A percentile compares a stretch with the other conserved stretches of the same genome.
These are phyloP conservation scores for Codiaeum variegatum DNA, from an alignment of 441 rosid species.

Conservation along the genomic window DNA sequence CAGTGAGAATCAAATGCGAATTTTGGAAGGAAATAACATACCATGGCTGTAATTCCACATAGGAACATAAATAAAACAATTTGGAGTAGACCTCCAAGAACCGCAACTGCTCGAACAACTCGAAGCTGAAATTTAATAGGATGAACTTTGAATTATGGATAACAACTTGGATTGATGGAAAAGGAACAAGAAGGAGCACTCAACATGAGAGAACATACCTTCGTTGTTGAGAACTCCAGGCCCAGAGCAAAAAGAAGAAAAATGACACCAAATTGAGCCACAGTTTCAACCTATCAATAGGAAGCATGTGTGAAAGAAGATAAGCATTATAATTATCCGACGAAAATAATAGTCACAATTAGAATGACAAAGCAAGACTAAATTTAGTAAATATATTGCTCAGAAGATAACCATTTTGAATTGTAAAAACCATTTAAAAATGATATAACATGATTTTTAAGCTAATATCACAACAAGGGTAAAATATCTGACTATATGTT, in stretches of 20 bases:
- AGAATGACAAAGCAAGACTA: background rate
- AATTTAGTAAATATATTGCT: background rate
- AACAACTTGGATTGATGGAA: slow-evolving; percentile 7
- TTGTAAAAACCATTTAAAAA: background rate
- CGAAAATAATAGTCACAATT: slow-evolving; percentile 2
- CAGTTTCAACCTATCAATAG: slow-evolving; percentile 83
- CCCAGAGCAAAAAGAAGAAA: slow-evolving; percentile 95
- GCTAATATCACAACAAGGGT: background rate
- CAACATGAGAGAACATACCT: slow-evolving; percentile 48
- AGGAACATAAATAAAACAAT: slow-evolving; percentile 86
- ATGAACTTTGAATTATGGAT: slow-evolving; percentile 7
- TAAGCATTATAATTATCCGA: background rate
- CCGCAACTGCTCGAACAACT: slow-evolving; percentile 89
- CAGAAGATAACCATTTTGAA: background rate
- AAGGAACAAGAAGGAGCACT: background rate
- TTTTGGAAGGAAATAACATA: slow-evolving; percentile 27
- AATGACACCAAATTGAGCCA: slow-evolving; percentile 93
- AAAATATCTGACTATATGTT: background rate
- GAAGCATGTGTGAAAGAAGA: background rate
- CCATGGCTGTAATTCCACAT: slow-evolving; percentile 78
- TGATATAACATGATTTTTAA: background rate
- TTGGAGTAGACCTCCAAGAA: slow-evolving; percentile 89
- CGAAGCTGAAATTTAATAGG: slow-evolving; percentile 59
- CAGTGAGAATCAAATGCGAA: background rate
- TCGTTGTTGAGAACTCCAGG: slow-evolving; percentile 76